Evolutionary conservation across 345 rosid species (phyloP), one percentile per base, ranked within the genome.

Genomic region (Abelmoschus esculentus): DNA sequence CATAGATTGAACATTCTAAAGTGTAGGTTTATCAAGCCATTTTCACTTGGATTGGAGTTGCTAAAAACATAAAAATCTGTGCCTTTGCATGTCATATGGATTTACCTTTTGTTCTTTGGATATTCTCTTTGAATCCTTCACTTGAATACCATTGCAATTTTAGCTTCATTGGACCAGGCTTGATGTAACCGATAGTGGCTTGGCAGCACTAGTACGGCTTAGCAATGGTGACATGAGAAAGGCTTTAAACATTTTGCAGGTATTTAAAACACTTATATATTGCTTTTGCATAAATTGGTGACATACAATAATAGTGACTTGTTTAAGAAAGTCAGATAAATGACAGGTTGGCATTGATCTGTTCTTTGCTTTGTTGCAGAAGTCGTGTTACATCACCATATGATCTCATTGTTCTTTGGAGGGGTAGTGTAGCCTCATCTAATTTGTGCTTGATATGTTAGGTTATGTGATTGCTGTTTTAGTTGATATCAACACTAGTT

Each of bases 141-240:
- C 40, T 1, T 19, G 14, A 38, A 15, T 73, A 26, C 49, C 5
- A 11, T 66, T 47, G 68, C 17, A 53, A 38, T 28, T 18, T 65
- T 59, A 26, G 52, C 59, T 26, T n/a, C 18, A 2, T 75, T 73
- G 42, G 61, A 54, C 64, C 72, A 92, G 97, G 83, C 96, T 95
- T 75, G 90, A 88, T 75, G 97, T 88, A 63, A 61, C 89, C 19
- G 89, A 87, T 67, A 72, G 76, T 80, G 99, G 97, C 74, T 77
- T 91, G 70, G 85, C 83, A 28, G 99, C 97, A 70, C 84, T 89
- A 73, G 93, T 89, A 74, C 84, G 89, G 46, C 90, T 95, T 69
- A 83, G 97, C 88, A 95, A 83, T 72, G 99, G 99, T 52, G 99
- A 95, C 85, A 95, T 91, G 99, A 87, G 99, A 80, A 95, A 90